phyloP scores from a whole-genome alignment of 495 filamentous ascomycete genomes.

The Aspergillus biplanus region DNA sequence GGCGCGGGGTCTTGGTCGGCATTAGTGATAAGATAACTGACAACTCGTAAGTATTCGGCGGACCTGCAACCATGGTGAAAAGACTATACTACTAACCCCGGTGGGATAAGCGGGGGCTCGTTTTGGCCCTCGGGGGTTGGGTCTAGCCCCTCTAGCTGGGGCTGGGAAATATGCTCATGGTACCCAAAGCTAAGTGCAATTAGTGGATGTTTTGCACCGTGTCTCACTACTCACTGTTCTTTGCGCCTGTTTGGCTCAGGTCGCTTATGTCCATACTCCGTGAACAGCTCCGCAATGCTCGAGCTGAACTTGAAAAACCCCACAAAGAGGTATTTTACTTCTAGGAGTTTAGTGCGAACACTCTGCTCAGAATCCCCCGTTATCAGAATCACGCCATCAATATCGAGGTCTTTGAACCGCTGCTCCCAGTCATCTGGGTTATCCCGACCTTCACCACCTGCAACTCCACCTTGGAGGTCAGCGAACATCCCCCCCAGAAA shows the following conservation, averaged over 20 bases:
- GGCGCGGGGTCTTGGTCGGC: neutral
- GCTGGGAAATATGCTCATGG: slow-evolving; percentile 37
- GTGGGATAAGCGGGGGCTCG: slow-evolving; percentile 17
- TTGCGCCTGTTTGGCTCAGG: slow-evolving; percentile 16
- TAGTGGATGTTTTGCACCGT: neutral
- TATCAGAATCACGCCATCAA: slow-evolving; percentile 16
- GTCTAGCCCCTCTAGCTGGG: slow-evolving; percentile 34
- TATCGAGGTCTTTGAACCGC: slow-evolving; percentile 6
- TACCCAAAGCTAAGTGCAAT: slow-evolving; percentile 34
- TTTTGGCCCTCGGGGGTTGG: slow-evolving; percentile 10
- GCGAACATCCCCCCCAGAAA: slow-evolving; percentile 20
- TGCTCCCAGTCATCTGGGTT: slow-evolving; percentile 4
- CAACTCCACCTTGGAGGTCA: slow-evolving; percentile 9
- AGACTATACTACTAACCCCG: slow-evolving; percentile 27
- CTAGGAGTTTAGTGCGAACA: slow-evolving; percentile 9
- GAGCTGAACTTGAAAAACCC: neutral
- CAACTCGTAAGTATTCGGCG: neutral
- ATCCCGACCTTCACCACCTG: slow-evolving; percentile 13
- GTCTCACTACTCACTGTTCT: slow-evolving; percentile 17
- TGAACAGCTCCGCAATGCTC: slow-evolving; percentile 8
- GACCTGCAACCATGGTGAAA: neutral
- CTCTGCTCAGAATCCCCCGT: slow-evolving; percentile 7
- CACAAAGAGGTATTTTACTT: slow-evolving; percentile 6
- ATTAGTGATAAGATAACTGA: slow-evolving; percentile 3
- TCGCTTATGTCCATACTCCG: neutral